Conservation (phyloP, 352 stramenopile species). For the Pythium dissotocum region DNA sequence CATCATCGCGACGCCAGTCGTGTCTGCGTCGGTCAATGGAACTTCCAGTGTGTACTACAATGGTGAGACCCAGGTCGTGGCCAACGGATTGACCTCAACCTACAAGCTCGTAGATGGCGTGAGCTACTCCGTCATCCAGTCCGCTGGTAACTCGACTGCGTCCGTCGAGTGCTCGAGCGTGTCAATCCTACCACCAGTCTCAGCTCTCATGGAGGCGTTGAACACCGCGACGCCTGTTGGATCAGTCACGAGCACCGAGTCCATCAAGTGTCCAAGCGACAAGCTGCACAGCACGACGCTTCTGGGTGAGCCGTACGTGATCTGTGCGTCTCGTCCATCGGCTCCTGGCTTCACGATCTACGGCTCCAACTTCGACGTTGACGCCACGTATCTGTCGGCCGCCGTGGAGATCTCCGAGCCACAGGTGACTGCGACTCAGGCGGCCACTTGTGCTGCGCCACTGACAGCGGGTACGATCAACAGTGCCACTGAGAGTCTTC, state of each 20-base stretch:
- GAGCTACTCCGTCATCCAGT: conserved; percentile 19
- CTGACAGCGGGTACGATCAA: neutral
- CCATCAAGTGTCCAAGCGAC: conserved; percentile 40
- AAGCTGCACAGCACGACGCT: conserved; percentile 46
- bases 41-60: neutral
- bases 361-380: conserved; percentile 42
- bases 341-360: conserved; percentile 29
- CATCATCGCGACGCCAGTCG: neutral
- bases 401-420: conserved; percentile 28
- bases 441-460: neutral
- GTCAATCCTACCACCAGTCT: conserved; percentile 27
- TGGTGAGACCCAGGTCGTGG: neutral
- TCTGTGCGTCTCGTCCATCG: conserved; percentile 29
- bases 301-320: conserved; percentile 42
- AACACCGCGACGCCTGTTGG: conserved; percentile 34
- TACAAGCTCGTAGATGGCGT: conserved; percentile 39
- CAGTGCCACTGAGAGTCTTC: neutral
- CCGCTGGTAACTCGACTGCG: neutral
- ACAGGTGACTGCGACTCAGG: conserved; percentile 8
- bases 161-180: neutral
- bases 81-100: conserved; percentile 12
- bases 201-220: conserved; percentile 38
- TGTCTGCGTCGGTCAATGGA: neutral
- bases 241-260: conserved; percentile 37
- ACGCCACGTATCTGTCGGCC: conserved; percentile 18